Percentiles rank a stretch among this genome's conserved stretches.
phyloP scores from a whole-genome alignment of 169 alveolate genomes.

The Miamiensis avidus region DNA sequence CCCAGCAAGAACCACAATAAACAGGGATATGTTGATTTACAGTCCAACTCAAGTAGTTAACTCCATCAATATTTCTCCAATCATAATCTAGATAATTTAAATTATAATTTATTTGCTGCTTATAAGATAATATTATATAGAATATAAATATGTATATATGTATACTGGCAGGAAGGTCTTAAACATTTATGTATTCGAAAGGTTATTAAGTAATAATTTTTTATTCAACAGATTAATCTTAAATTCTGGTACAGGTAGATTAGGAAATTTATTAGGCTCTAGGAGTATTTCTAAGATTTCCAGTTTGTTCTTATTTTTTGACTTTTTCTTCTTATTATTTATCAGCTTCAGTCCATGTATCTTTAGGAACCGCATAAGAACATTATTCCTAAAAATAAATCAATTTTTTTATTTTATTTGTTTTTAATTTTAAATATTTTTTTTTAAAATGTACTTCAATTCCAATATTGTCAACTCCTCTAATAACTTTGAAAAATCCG shows the following conservation, averaged over 20 bases:
- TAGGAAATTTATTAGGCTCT: no score
- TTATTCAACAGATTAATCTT: no score
- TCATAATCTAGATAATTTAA: conserved; percentile 31
- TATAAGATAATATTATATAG: background rate
- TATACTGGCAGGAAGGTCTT: background rate
- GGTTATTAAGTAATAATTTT: background rate
- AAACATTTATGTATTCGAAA: background rate
- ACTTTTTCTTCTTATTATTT: background rate
- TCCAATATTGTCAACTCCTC: conserved; percentile 56
- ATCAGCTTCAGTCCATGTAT: background rate
- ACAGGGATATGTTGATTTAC: conserved; percentile 79
- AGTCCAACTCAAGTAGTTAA: conserved; percentile 63
- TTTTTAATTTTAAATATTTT: no score
- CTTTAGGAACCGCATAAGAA: background rate
- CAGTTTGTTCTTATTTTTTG: background rate
- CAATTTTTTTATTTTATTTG: no score
- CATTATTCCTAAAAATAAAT: no score
- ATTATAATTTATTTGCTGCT: background rate
- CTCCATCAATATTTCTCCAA: conserved; percentile 76
- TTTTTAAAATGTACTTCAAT: no score
- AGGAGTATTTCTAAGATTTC: background rate
- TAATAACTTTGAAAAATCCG: conserved; percentile 59
- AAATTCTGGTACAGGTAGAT: no score
- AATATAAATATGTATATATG: background rate
- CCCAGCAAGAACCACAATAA: conserved; percentile 83